Conservation (phyloP, 139 green algal species). For the Spirogloea muscicola region DNA sequence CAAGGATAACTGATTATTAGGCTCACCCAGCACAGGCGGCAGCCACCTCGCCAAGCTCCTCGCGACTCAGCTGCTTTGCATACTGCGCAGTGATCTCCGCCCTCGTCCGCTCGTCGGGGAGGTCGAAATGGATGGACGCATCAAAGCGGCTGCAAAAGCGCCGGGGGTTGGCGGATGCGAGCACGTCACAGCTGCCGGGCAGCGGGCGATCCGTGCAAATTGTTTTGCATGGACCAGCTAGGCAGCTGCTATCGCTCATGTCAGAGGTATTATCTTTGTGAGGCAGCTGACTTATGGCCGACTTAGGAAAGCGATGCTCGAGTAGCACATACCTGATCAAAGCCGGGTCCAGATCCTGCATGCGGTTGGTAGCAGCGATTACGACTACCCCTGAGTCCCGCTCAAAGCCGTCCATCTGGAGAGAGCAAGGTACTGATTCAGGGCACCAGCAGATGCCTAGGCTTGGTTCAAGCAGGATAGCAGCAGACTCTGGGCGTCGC, state of each 20-base stretch:
- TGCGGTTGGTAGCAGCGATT: conserved; percentile 85
- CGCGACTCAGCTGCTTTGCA: conserved; percentile 46
- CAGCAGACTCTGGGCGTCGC: too few relatives aligned
- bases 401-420: conserved; percentile 59
- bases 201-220: too few relatives aligned
- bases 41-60: not conserved
- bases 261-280: not conserved
- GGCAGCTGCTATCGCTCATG: not conserved
- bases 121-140: conserved; percentile 62
- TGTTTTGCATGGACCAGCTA: not conserved
- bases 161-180: not conserved
- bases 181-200: not conserved
- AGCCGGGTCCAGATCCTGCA: conserved; percentile 76
- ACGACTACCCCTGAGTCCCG: conserved; percentile 59
- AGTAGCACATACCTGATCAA: not conserved
- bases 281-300: not conserved
- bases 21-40: not conserved
- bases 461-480: too few relatives aligned
- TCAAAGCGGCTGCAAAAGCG: conserved; percentile 65
- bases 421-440: too few relatives aligned
- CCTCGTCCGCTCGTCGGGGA: conserved; percentile 55
- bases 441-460: too few relatives aligned
- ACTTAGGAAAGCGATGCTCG: not conserved
- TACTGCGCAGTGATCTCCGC: conserved; percentile 74
- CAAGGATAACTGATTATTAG: not conserved